Evolutionary conservation across 208 protist species (phyloP), one percentile per base, ranked within the genome.

Genomic region (Phytomonas francai): DNA sequence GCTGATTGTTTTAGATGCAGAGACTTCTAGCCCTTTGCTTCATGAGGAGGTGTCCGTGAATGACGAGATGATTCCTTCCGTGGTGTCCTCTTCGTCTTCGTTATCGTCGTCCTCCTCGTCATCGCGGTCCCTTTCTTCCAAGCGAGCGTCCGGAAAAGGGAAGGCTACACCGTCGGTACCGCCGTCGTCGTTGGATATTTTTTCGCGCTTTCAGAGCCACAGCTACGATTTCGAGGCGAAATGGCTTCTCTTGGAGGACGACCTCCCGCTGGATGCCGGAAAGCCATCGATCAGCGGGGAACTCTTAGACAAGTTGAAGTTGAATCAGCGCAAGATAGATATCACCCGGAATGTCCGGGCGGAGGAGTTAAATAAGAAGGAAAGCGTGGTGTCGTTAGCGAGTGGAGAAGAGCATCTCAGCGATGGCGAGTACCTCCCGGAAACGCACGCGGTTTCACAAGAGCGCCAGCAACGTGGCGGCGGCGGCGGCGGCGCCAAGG

Each of bases 191-290:
- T n/a, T 88, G 19, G 75, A 88, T 67, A 76, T 92, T 42, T 94
- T 94, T 63, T 34, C 76, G 3, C 72, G 76, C 0, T 94, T 94
- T 68, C 88, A 94, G 62, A 76, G 68, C 51, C 68, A 78, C 27
- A 73, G 76, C 42, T 70, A 69, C 28, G 88, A 94, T 72, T 94
- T 92, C 57, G 80, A 81, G 32, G 70, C 56, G 12, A 74, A 91
- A 31, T 94, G 88, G 88, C 54, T 89, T 14, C 65, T 94, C 68
- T 14, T 91, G 36, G 67, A 92, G 64, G 85, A 92, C 64, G 85
- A 91, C 28, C 51, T 70, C 12, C 22, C 62, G 27, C 54, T 59
- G 12, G 74, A 64, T 22, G 59, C 67, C 0, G 62, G 65, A 29
- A 61, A 49, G 22, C 67, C 76, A 2, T 73, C 76, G 3, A 71